Conservation (phyloP, 768 basidiomycete species). For the Coprinellus micaceus region DNA sequence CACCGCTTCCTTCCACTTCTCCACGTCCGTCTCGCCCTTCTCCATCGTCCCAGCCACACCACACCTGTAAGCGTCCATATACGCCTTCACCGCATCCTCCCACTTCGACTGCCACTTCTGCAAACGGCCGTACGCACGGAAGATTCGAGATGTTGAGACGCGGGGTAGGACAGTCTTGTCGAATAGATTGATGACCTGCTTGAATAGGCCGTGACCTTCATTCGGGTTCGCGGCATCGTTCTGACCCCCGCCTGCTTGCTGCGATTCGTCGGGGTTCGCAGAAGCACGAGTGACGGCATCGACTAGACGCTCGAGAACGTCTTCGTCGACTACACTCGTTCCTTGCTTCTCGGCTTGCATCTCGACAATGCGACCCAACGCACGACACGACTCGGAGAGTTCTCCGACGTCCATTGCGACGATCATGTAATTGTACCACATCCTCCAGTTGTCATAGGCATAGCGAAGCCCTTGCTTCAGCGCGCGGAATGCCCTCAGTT, state of each 20-base stretch:
- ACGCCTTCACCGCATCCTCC: constrained; percentile 76
- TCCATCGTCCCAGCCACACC: constrained; percentile 59
- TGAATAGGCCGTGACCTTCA: constrained; percentile 62
- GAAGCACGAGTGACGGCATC: constrained; percentile 71
- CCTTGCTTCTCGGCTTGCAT: constrained; percentile 51
- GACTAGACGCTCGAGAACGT: constrained; percentile 87
- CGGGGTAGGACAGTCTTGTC: constrained; percentile 78
- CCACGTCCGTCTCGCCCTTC: constrained; percentile 63
- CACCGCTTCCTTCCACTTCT: constrained; percentile 71
- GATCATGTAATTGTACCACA: constrained; percentile 98
- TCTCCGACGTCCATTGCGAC: constrained; percentile 92
- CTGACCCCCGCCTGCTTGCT: constrained; percentile 21
- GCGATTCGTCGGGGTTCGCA: constrained; percentile 35
- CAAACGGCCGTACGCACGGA: constrained; percentile 79
- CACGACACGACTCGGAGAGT: constrained; percentile 81
- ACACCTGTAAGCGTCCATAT: constrained; percentile 81
- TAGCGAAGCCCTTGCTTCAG: constrained; percentile 85
- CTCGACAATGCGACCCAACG: constrained; percentile 78
- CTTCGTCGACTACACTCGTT: constrained; percentile 69
- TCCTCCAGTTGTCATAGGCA: constrained; percentile 90
- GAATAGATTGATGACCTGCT: constrained; percentile 69
- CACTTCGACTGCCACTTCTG: constrained; percentile 69
- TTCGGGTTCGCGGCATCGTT: constrained; percentile 44
- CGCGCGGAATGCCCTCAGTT: constrained; percentile 86
- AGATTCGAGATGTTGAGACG: constrained; percentile 74